A percentile compares a stretch with the other conserved stretches of the same genome.
phyloP scores from a whole-genome alignment of 139 green algal species.

The Ettlia oleoabundans region DNA sequence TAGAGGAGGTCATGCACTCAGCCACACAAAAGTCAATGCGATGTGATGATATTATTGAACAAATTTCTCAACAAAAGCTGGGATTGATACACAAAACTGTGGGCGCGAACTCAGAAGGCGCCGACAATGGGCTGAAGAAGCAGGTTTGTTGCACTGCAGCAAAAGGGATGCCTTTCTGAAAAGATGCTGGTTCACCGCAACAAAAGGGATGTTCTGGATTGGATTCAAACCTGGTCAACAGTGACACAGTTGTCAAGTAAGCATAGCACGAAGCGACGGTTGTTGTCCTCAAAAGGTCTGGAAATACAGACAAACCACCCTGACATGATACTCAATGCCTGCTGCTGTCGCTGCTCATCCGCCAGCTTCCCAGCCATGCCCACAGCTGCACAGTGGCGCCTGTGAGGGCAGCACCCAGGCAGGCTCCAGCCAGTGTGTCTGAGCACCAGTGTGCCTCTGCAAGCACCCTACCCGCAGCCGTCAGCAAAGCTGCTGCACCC shows the following conservation, averaged over 20 bases:
- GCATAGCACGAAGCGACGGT: too few species aligned
- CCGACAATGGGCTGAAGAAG: too few species aligned
- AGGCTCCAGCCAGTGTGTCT: slow-evolving; percentile 21
- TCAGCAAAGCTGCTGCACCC: not conserved
- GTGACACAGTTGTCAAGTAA: too few species aligned
- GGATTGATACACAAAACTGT: not conserved
- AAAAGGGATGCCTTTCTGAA: not conserved
- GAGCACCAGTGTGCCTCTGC: slow-evolving; percentile 24
- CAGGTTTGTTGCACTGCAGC: not conserved
- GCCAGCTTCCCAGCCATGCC: not conserved
- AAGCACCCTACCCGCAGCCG: slow-evolving; percentile 13
- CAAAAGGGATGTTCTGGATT: too few species aligned
- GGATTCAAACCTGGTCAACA: too few species aligned
- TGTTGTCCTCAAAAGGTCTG: slow-evolving; percentile 14
- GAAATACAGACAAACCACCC: too few species aligned
- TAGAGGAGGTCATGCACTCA: too few species aligned
- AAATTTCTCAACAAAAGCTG: not conserved
- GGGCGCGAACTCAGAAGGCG: too few species aligned
- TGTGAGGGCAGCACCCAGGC: slow-evolving; percentile 17
- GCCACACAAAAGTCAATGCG: too few species aligned
- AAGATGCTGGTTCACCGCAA: too few species aligned
- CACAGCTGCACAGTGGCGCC: not conserved
- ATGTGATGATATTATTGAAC: too few species aligned
- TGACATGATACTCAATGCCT: too few species aligned
- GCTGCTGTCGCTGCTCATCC: not conserved